Base-by-base conservation (phyloP, 116 monocot species). In the Trichopus zeylanicus region DNA sequence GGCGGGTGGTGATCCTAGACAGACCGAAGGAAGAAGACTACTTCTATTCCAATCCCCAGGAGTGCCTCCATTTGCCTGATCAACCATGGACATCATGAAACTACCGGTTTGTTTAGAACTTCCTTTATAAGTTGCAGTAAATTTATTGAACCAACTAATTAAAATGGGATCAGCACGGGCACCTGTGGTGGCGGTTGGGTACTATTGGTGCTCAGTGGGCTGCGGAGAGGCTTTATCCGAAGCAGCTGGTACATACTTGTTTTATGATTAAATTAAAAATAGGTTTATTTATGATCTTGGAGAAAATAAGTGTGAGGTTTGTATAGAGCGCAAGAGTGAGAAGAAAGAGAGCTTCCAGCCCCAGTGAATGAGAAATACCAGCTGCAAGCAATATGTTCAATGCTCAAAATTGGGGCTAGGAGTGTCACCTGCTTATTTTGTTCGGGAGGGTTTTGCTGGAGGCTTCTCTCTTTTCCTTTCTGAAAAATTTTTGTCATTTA, bases 11-110 rank as follows among this genome's bases (percentile, higher is more conserved):
- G 47, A 93, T 93, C 53, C 74, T 74, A 7, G 81, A 88, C 26
- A 68, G 70, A 51, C 93, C 93, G 0, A 93, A 93, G 68, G 88
- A 93, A 68, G 93, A 93, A 63, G 88, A 88, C 69, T 88, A 88
- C 78, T 93, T 93, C 82, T 93, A 82, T 63, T 59, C 93, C 47
- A 93, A 93, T 55, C 93, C 93, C 4, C 74, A 93, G 27, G 93
- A 93, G 58, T 93, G 93, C 65, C 60, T 78, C 42, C 61, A 20
- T 13, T 31, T 53, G 28, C 29, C 47, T n/a, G 52, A 65, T 37
- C 25, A 69, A 31, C 62, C 20, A 31, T 62, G 53, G 70, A 64
- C 31, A 49, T 49, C 63, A 21, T 60, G 55, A 67, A n/a, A 12
- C 28, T 28, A 42, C 8, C 4, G 4, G 8, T 42, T 42, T n/a